Base-by-base conservation (phyloP, 768 basidiomycete species). In the Phaffia australis region DNA sequence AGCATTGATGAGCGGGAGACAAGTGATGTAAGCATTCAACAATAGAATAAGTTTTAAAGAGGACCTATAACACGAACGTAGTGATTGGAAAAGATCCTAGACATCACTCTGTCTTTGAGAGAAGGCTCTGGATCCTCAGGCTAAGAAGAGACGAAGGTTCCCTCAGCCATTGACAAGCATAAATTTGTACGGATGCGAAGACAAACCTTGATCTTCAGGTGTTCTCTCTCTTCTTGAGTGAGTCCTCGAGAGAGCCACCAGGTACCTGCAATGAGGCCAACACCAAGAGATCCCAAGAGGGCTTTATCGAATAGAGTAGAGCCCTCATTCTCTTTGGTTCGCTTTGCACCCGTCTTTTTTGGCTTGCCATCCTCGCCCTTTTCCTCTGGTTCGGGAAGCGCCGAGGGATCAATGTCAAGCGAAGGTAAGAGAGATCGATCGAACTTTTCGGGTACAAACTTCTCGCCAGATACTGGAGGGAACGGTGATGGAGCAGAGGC, bases 271-370 rank as follows among this genome's bases (percentile, higher is more conserved):
- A 65, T 6, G 46, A 58, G 27, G 2, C 47, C 56, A 46, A 23
- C 71, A 82, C 80, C 76, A 95, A 94, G 69, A 85, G 86, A 60
- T 85, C 84, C 21, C 87, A 87, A 62, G 90, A 80, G 18, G 8
- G 11, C 57, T 16, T 58, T 58, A 9, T 23, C 42, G 23, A 6
- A 23, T 19, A n/a, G 2, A 15, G 18, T 15, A 18, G 42, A 32
- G 58, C 46, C 49, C 42, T 18, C 19, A 23, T 48, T 29, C 58
- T n/a, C 3, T n/a, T 1, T 48, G 6, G 21, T 29, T 48, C 47
- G 42, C 25, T 61, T 51, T 15, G 27, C 60, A 27, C 52, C 47
- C 27, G 60, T 61, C 16, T 61, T 30, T 2, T 51, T 49, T 42
- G 35, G 47, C 32, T 5, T 32, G 60, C 60, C 49, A 61, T 61